Evolutionary conservation across 1,139 yeast genomes (phyloP).

Genomic region (Pichia sp.): DNA sequence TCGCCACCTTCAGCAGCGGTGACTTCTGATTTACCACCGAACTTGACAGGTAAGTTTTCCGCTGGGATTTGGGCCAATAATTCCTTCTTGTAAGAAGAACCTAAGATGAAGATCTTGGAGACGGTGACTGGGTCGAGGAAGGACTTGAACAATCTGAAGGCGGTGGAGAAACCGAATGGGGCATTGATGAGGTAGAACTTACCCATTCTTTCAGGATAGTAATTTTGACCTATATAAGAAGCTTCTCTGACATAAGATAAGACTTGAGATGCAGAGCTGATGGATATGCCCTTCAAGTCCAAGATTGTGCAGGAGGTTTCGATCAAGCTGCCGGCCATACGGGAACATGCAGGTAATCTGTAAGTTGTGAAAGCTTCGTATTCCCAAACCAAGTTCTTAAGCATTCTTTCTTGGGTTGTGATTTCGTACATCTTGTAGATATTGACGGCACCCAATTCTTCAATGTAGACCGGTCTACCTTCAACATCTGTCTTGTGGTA

Average conservation of each 20-base stretch:
- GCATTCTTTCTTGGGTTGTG: conserved; percentile 95
- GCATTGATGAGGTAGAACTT: conserved; percentile 94
- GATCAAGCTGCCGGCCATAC: conserved; percentile 71
- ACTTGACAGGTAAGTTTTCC: conserved; percentile 86
- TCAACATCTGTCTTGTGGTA: conserved; percentile 97
- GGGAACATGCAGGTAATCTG: conserved; percentile 93
- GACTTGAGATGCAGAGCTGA: conserved; percentile 81
- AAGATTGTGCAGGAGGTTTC: conserved; percentile 97
- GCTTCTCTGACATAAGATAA: conserved; percentile 90
- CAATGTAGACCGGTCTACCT: conserved; percentile 94
- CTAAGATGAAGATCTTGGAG: conserved; percentile 86
- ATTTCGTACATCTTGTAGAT: conserved; percentile 88
- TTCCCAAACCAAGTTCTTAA: conserved; percentile 95
- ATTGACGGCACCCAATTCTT: conserved; percentile 90
- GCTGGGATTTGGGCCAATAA: conserved; percentile 89
- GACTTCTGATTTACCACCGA: conserved; percentile 79
- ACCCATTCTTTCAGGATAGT: conserved; percentile 99
- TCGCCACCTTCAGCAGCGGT: conserved; percentile 72
- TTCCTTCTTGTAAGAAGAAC: conserved; percentile 75
- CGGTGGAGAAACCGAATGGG: conserved; percentile 96
- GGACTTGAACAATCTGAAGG: conserved; percentile 86
- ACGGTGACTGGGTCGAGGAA: conserved; percentile 99
- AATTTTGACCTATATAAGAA: conserved; percentile 91
- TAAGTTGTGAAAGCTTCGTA: conserved; percentile 84
- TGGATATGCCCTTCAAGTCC: conserved; percentile 92